A percentile compares a stretch with the other conserved stretches of the same genome.
These are phyloP conservation scores for Yamadazyma jaroonii DNA, from an alignment of 1,139 yeast species.

Conservation along the genomic window DNA sequence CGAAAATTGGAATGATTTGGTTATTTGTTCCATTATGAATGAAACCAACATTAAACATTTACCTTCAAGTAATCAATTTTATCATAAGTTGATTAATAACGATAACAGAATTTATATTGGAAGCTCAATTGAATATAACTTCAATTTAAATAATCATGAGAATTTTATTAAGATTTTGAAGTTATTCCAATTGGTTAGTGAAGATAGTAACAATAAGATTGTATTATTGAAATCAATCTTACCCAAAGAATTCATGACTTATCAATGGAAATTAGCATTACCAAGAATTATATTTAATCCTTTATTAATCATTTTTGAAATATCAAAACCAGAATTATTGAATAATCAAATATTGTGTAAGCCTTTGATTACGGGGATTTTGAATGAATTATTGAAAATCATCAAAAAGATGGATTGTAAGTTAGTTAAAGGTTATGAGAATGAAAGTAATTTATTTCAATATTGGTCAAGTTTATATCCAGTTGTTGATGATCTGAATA, in stretches of 20 bases:
- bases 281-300: constrained; percentile 80
- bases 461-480: constrained; percentile 53
- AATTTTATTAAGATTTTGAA: constrained; percentile 30
- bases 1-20: constrained; percentile 23
- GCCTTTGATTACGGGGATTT: constrained; percentile 78
- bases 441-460: constrained; percentile 55
- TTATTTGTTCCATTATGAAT: constrained; percentile 59
- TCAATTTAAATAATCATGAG: constrained; percentile 12
- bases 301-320: constrained; percentile 68
- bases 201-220: constrained; percentile 28
- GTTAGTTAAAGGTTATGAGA: constrained; percentile 62
- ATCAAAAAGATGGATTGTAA: constrained; percentile 79
- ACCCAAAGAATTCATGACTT: constrained; percentile 60
- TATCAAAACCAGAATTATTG: constrained; percentile 57
- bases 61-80: constrained; percentile 15
- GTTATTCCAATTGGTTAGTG: constrained; percentile 34
- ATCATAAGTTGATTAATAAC: constrained; percentile 27
- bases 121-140: constrained; percentile 20
- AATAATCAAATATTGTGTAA: constrained; percentile 72
- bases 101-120: constrained; percentile 45
- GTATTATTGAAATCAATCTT: constrained; percentile 50
- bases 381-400: constrained; percentile 69
- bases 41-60: constrained; percentile 58
- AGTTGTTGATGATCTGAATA: constrained; percentile 11
- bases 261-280: constrained; percentile 83